A percentile compares a stretch with the other conserved stretches of the same genome.
Evolutionary conservation across 208 protist species (phyloP).

Genomic region (Endotrypanum monterogeii): DNA sequence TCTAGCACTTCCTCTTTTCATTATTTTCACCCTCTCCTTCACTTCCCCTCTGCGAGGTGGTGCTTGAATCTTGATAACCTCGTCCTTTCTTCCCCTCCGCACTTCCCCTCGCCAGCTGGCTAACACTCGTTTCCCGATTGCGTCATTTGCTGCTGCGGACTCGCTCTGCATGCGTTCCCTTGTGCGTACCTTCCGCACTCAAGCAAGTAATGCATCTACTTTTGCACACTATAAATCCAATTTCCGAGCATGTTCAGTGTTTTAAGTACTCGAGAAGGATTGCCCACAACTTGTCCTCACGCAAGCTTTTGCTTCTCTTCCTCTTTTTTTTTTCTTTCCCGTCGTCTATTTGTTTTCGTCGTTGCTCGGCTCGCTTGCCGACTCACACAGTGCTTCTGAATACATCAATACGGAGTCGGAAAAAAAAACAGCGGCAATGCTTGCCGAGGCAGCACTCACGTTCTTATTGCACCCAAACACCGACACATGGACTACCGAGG

Average conservation of each 20-base stretch:
- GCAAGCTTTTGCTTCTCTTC: neutral
- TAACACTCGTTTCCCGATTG: no score
- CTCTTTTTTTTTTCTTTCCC: neutral
- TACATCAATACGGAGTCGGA: neutral
- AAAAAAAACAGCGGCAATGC: conserved; percentile 4
- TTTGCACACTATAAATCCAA: no score
- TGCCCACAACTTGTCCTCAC: no score
- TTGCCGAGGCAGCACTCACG: conserved; percentile 11
- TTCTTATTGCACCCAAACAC: conserved; percentile 11
- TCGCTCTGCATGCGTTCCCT: no score
- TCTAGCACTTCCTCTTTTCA: neutral
- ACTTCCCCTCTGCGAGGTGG: neutral
- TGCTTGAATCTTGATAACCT: neutral
- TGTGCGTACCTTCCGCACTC: no score
- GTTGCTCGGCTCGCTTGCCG: neutral
- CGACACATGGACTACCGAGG: conserved; percentile 6
- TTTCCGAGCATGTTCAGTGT: no score
- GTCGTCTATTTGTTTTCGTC: neutral
- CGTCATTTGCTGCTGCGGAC: no score
- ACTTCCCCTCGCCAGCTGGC: neutral
- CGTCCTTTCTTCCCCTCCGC: neutral
- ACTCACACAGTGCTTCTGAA: neutral
- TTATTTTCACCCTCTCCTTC: neutral
- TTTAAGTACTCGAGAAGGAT: no score
- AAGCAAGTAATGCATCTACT: no score